Evolutionary conservation across 2,329 filamentous ascomycete genomes (phyloP), one percentile per base, ranked within the genome.

Genomic region (Aureobasidium sp.): DNA sequence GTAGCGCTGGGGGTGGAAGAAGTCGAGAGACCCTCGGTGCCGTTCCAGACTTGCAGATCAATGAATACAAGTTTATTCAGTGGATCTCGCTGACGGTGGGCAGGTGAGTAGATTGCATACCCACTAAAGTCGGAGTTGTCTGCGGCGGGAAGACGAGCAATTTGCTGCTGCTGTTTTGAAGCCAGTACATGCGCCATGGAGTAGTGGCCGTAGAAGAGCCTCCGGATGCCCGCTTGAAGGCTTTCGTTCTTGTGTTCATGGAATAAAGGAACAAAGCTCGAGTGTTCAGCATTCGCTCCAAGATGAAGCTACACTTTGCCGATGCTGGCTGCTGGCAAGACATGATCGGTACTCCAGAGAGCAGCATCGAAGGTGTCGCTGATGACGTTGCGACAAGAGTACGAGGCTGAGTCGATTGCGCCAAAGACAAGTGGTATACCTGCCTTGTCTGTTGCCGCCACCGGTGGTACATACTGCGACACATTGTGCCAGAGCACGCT

Each of bases 371-470:
- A 63, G 5, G 67, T 70, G 42, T 69, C 65, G 22, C 65, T 67
- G 17, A 71, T 65, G 14, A 68, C 69, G 12, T 63, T 62, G 2
- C 64, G 62, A 17, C 69, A 69, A 37, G 65, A 65, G 37, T 67
- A 69, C 8, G 65, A 66, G 45, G 68, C 65, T 15, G 73, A 76
- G 68, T 68, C 69, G 22, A 67, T 71, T 61, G 70, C 70, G 22
- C 69, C 70, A 31, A 72, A 68, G 7, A 68, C 64, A 45, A 70
- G 70, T 14, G 60, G 48, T 29, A 53, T 47, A 1, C 60, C 61
- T 14, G 62, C 61, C 8, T 59, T 55, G 42, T 63, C 61, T 8
- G 63, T 64, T 5, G 64, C 62, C 2, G 63, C 64, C 1, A 65
- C 62, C 27, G 65, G 61, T 4, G 64, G 59, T 9, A 49, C 39